Base-by-base conservation (phyloP, 768 basidiomycete genomes). In the Tricholoma hemisulphureum region DNA sequence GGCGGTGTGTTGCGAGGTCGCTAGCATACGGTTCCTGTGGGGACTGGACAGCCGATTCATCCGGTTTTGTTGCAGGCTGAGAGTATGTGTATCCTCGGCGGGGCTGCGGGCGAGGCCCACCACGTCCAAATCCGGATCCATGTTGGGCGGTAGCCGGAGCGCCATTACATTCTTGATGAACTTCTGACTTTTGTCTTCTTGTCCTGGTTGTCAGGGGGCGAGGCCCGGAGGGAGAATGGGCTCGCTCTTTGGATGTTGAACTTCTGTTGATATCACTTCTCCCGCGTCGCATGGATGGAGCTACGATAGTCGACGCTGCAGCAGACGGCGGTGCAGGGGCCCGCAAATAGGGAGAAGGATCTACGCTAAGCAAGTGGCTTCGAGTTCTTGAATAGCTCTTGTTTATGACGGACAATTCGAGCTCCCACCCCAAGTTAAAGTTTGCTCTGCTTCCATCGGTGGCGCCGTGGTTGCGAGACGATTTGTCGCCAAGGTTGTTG, bases 181-280 rank as follows among this genome's bases (percentile, higher is more conserved):
- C 13, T 16, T n/a, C 6, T 10, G 6, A n/a, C 5, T 49, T 29
- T 28, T 18, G 46, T 28, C n/a, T 18, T 29, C 61, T 59, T 26
- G 55, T 45, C 51, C 59, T 63, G 35, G 57, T 64, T 28, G 65
- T 37, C n/a, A 70, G 71, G 13, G 77, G 69, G 4, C 84, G 77
- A 6, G 83, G 82, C 14, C 83, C 83, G 20, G 73, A 71, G n/a
- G 83, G 82, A 20, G 81, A 81, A 5, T 77, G 70, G 2, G 80
- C 75, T 41, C 78, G 74, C 49, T 77, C 73, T 43, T 77, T 75
- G 58, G 75, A 74, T 29, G 66, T 60, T 28, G 55, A 53, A 28
- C 23, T 51, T 26, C 55, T 43, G 58, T 60, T 57, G 53, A 53
- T 28, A 55, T 55, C 34, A 29, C 21, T 54, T 41, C 61, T 62